Percentiles rank a stretch among this genome's conserved stretches.
These are phyloP conservation scores for Nakazawaea wickerhamii DNA, from an alignment of 805 yeast species.

Conservation along the genomic window DNA sequence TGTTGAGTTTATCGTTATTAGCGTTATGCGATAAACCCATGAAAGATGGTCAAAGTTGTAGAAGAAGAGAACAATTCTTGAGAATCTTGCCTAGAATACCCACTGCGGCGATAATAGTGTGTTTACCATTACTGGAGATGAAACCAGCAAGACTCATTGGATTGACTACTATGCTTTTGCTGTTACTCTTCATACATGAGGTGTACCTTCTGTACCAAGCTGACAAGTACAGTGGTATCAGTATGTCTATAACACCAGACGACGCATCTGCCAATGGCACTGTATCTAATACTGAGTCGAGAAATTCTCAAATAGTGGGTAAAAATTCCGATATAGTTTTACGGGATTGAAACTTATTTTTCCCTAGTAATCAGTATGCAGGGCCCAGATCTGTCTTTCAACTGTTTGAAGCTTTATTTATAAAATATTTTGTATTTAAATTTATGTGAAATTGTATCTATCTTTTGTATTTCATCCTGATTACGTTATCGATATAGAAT, in stretches of 20 bases:
- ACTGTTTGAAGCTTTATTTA: no score
- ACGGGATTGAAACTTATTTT: no score
- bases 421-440: no score
- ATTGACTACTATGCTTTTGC: conserved; percentile 30
- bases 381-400: no score
- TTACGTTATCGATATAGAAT: no score
- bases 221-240: not conserved
- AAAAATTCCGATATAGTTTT: no score
- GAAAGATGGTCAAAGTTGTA: conserved; percentile 29
- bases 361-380: no score
- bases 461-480: no score
- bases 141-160: conserved; percentile 37
- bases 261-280: no score
- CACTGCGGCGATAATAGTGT: conserved; percentile 32
- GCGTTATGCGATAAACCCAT: conserved; percentile 39
- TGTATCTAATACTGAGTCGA: no score
- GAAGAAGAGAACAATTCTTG: conserved; percentile 29
- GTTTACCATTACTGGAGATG: conserved; percentile 39
- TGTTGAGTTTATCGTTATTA: conserved; percentile 32
- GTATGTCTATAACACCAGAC: not conserved
- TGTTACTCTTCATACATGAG: conserved; percentile 33
- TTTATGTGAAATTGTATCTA: no score
- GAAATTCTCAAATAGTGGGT: no score
- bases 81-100: conserved; percentile 38
- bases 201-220: conserved; percentile 7